phyloP scores from a whole-genome alignment of 805 yeast genomes.

The Ogataea dorogensis region DNA sequence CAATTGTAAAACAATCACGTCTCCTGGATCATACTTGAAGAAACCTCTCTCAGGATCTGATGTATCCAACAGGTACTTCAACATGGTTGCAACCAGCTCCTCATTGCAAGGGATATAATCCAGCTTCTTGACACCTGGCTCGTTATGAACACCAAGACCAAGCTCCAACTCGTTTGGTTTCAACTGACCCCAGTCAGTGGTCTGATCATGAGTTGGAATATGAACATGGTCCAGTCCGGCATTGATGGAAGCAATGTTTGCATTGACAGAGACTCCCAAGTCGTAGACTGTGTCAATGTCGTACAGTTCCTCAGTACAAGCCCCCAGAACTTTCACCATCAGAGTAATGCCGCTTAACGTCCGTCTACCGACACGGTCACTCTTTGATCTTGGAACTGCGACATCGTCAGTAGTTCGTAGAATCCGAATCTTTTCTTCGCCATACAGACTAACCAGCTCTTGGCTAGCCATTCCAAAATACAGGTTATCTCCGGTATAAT shows the following conservation, averaged over 20 bases:
- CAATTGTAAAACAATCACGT: conserved; percentile 32
- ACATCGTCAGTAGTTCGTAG: conserved; percentile 37
- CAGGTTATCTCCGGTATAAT: conserved; percentile 40
- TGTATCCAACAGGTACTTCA: conserved; percentile 30
- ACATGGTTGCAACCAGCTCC: conserved; percentile 29
- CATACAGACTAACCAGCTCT: conserved; percentile 34
- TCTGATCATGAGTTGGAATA: conserved; percentile 34
- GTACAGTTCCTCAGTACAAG: conserved; percentile 29
- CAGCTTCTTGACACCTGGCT: conserved; percentile 37
- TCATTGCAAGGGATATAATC: conserved; percentile 35
- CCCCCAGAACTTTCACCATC: conserved; percentile 35
- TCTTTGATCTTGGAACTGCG: conserved; percentile 32
- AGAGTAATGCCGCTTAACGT: conserved; percentile 36
- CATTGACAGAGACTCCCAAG: conserved; percentile 31
- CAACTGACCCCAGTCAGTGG: conserved; percentile 27
- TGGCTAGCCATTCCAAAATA: conserved; percentile 42
- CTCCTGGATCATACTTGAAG: conserved; percentile 31
- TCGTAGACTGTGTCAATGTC: conserved; percentile 30
- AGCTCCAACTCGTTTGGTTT: conserved; percentile 33
- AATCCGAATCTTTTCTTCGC: conserved; percentile 32
- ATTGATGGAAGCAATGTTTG: conserved; percentile 34
- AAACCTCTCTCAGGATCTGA: conserved; percentile 32
- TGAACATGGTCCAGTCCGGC: conserved; percentile 41
- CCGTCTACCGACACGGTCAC: conserved; percentile 38
- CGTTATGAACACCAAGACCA: conserved; percentile 41